These are phyloP conservation scores for Torulaspora maleeae DNA, from an alignment of 805 yeast species.

Conservation along the genomic window DNA sequence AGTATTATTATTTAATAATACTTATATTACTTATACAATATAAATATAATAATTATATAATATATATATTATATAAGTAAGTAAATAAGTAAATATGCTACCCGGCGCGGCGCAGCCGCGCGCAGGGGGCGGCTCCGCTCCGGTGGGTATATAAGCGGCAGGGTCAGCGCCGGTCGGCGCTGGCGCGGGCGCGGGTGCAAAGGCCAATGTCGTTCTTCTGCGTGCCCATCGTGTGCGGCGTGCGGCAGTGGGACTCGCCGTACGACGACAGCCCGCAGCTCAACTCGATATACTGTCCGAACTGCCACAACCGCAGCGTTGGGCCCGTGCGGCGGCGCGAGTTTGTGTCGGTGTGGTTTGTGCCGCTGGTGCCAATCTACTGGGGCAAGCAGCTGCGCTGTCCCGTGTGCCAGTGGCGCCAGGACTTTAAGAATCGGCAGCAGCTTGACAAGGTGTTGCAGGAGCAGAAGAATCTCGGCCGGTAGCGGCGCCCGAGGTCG, in stretches of 20 bases:
- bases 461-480: slow-evolving; percentile 7
- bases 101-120: neutral
- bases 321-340: slow-evolving; percentile 49
- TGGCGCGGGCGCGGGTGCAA: neutral
- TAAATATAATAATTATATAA: no score
- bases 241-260: slow-evolving; percentile 31
- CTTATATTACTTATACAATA: no score
- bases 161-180: no score
- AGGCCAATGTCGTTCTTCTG: slow-evolving; percentile 22
- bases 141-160: no score
- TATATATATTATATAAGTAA: no score
- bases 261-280: slow-evolving; percentile 29
- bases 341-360: slow-evolving; percentile 49
- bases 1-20: no score
- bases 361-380: slow-evolving; percentile 51
- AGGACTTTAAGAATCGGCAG: slow-evolving; percentile 33
- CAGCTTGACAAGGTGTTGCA: slow-evolving; percentile 32
- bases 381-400: slow-evolving; percentile 50
- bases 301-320: slow-evolving; percentile 55
- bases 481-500: neutral
- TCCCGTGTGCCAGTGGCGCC: slow-evolving; percentile 48
- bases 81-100: no score
- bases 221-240: slow-evolving; percentile 37
- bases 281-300: slow-evolving; percentile 43
- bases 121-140: neutral